These are phyloP conservation scores for Pascua sp. DNA, from an alignment of 1,284 basidiomycete genomes.

Conservation along the genomic window DNA sequence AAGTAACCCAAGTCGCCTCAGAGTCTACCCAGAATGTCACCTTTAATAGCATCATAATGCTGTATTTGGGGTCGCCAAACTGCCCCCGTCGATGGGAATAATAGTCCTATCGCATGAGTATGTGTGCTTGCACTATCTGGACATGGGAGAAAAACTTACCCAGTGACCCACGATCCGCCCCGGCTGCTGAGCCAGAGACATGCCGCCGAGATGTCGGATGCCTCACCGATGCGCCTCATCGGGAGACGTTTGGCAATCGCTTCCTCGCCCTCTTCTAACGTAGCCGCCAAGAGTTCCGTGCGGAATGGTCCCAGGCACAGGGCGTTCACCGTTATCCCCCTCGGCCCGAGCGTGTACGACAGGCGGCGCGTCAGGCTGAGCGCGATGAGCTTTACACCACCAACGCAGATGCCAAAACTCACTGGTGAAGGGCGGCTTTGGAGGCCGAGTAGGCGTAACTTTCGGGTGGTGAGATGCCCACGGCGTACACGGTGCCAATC, in stretches of 20 bases:
- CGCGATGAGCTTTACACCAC: too few species aligned
- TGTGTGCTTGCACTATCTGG: too few species aligned
- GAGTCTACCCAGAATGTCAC: too few species aligned
- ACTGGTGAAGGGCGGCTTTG: conserved; percentile 54
- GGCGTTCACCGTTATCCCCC: conserved; percentile 62
- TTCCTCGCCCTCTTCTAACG: conserved; percentile 53
- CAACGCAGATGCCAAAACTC: too few species aligned
- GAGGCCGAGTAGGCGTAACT: conserved; percentile 67
- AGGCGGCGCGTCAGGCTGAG: conserved; percentile 28
- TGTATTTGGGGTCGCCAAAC: too few species aligned
- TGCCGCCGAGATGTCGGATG: conserved; percentile 58
- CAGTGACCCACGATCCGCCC: conserved; percentile 1
- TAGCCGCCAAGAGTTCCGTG: conserved; percentile 55
- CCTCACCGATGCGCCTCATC: conserved; percentile 56
- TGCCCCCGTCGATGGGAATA: too few species aligned
- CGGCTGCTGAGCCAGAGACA: conserved; percentile 1
- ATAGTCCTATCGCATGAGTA: too few species aligned
- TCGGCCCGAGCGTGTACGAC: conserved; percentile 57
- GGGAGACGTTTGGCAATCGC: conserved; percentile 53
- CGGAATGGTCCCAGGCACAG: conserved; percentile 57
- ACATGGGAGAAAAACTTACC: neutral
- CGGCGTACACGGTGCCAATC: conserved; percentile 64
- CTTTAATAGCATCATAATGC: too few species aligned
- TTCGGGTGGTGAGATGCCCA: conserved; percentile 57
- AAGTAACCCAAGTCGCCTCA: too few species aligned